A percentile compares a stretch with the other conserved stretches of the same genome.
phyloP scores from a whole-genome alignment of 441 rosid species.

The Populus hybrid region DNA sequence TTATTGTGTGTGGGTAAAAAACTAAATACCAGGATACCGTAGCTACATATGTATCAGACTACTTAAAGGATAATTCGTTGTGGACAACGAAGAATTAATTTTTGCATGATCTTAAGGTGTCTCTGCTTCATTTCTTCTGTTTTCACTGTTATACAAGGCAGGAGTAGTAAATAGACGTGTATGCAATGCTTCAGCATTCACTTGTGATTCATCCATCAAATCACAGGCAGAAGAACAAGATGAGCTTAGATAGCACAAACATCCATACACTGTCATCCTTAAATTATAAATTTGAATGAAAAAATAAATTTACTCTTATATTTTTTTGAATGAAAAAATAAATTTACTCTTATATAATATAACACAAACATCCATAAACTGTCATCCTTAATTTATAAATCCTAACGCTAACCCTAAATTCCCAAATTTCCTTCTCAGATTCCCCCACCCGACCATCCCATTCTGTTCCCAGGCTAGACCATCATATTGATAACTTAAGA shows the following conservation, averaged over 20 bases:
- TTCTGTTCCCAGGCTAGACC: too few relatives aligned
- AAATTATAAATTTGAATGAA: too few relatives aligned
- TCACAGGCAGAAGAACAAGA: not conserved
- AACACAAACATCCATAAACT: too few relatives aligned
- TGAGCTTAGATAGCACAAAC: not conserved
- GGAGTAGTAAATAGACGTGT: too few relatives aligned
- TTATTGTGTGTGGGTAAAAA: slow-evolving; percentile 52
- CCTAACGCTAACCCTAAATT: too few relatives aligned
- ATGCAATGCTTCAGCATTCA: not conserved
- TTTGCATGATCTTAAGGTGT: not conserved
- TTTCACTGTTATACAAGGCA: not conserved
- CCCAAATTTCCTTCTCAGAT: too few relatives aligned
- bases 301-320: too few relatives aligned
- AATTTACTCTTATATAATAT: too few relatives aligned
- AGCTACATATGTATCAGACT: not conserved
- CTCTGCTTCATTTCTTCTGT: not conserved
- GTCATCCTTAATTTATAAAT: too few relatives aligned
- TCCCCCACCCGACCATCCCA: too few relatives aligned
- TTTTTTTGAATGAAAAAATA: too few relatives aligned
- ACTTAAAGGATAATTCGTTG: not conserved
- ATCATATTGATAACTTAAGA: slow-evolving; percentile 37
- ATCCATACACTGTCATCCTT: too few relatives aligned
- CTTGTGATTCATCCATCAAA: not conserved
- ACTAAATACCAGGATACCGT: not conserved
- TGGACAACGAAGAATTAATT: not conserved